Evolutionary conservation across 352 stramenopile species (phyloP).

Genomic region (Aphanomyces euteiches): DNA sequence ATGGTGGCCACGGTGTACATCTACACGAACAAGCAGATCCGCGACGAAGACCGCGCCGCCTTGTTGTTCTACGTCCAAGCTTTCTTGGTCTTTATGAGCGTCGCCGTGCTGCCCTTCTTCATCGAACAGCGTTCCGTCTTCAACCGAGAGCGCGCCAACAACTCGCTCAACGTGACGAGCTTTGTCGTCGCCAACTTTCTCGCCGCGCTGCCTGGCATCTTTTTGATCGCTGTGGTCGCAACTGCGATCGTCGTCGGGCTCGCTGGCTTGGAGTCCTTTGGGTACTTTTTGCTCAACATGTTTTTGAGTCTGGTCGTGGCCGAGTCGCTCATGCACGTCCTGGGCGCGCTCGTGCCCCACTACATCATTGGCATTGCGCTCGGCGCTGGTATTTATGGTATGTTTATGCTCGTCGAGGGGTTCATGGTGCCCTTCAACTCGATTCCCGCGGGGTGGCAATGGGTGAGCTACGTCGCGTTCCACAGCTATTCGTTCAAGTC

Average conservation of each 20-base stretch:
- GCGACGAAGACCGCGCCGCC: conserved; percentile 43
- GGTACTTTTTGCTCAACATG: conserved; percentile 43
- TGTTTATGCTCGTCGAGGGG: conserved; percentile 53
- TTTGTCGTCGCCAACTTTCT: conserved; percentile 62
- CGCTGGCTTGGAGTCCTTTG: conserved; percentile 39
- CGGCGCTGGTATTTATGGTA: conserved; percentile 48
- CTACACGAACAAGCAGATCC: conserved; percentile 44
- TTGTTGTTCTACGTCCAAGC: conserved; percentile 84
- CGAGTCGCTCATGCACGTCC: conserved; percentile 47
- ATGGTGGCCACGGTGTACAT: conserved; percentile 75
- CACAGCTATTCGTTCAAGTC: conserved; percentile 53
- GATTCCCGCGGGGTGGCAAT: conserved; percentile 47
- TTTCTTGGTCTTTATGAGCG: conserved; percentile 87
- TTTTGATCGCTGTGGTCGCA: conserved; percentile 44
- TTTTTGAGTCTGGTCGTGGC: conserved; percentile 50
- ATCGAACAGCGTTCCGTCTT: conserved; percentile 74
- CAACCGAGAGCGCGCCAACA: conserved; percentile 62
- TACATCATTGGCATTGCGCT: conserved; percentile 58
- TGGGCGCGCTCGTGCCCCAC: conserved; percentile 46
- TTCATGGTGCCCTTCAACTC: conserved; percentile 45
- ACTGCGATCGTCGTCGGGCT: conserved; percentile 38
- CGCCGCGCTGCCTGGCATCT: conserved; percentile 45
- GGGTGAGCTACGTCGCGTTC: conserved; percentile 55
- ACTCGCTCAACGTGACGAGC: conserved; percentile 47
- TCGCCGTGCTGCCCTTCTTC: conserved; percentile 82